Evolutionary conservation across 1,139 yeast species (phyloP), one percentile per base, ranked within the genome.

Genomic region (Suhomyces kunorum): DNA sequence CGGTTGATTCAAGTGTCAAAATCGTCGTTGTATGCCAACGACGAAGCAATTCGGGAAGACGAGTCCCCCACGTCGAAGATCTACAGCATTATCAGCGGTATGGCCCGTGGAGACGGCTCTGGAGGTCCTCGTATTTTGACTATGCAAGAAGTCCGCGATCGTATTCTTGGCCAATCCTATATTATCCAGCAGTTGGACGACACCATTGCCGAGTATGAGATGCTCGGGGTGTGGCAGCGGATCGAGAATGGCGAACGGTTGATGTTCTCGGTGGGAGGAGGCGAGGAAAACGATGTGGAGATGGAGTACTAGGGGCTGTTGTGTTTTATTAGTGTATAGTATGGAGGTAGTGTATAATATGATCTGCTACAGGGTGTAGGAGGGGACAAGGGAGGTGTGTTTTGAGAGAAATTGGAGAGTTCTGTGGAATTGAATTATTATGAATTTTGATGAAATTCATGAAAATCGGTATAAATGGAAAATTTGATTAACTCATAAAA

Each of bases 1-100:
- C 78, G 98, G 55, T 75, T 94, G 51, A 73, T 85, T 44, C 84
- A 84, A 52, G 96, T 87, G 14, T 88, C 96, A 18, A 87, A 90
- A 63, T 82, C 87, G 39, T 85, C 96, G 12, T 74, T 92, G 53
- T 76, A 76, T 50, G 71, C 74, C 28, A 81, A 80, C 31, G 78
- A 72, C 38, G 74, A 71, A 44, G 59, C 45, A 35, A 61, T 52
- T 31, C 70, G 73, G 36, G 88, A 82, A 54, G 81, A 79, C 47
- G 71, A 71, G 41, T 66, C 80, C 27, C 58, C 74, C 4, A 66
- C 76, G 12, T 71, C 89, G 30, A 78, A 76, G 59, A 82, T 86
- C 47, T 82, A 74, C 62, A 77, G 79, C 50, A 72, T 81, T 51
- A 73, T 83, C 40, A 74, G 81, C 39, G 71, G 68, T 37, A 59